A percentile compares a stretch with the other conserved stretches of the same genome.
Conservation (phyloP, 805 yeast species). For the Komagataella kurtzmanii region DNA sequence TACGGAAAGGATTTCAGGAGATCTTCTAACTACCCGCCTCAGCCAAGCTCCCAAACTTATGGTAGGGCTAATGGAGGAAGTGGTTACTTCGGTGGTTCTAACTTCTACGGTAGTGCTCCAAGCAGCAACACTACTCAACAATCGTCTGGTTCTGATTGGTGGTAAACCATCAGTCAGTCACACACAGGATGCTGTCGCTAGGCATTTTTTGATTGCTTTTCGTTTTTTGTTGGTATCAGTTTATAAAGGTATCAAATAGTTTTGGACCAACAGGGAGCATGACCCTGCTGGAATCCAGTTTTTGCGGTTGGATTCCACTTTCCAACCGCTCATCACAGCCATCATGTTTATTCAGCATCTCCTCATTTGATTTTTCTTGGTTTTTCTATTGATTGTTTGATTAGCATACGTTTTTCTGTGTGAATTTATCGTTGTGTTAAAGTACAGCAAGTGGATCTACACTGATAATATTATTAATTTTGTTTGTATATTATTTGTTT, state of each 20-base stretch:
- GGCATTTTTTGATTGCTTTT: conserved; percentile 1
- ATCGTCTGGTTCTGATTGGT: not conserved
- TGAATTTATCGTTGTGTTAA: not conserved
- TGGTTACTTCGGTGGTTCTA: conserved; percentile 21
- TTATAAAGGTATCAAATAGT: not conserved
- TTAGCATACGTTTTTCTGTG: not conserved
- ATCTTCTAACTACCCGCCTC: conserved; percentile 13
- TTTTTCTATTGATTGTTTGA: not conserved
- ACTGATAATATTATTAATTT: not conserved
- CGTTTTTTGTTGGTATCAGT: not conserved
- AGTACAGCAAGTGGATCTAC: not conserved
- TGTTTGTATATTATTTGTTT: conserved; percentile 2
- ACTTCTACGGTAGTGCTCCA: conserved; percentile 11
- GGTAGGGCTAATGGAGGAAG: conserved; percentile 16
- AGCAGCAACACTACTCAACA: not conserved
- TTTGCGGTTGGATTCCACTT: not conserved
- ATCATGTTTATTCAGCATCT: not conserved
- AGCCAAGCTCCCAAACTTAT: conserved; percentile 5
- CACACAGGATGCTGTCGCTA: not conserved
- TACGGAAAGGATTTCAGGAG: conserved; percentile 37
- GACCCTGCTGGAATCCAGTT: not conserved
- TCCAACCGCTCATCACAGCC: not conserved
- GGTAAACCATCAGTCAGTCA: not conserved
- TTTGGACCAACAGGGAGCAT: not conserved
- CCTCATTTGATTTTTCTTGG: not conserved